These are phyloP conservation scores for Starmerella potacharoeniae DNA, from an alignment of 805 yeast genomes.

Conservation along the genomic window DNA sequence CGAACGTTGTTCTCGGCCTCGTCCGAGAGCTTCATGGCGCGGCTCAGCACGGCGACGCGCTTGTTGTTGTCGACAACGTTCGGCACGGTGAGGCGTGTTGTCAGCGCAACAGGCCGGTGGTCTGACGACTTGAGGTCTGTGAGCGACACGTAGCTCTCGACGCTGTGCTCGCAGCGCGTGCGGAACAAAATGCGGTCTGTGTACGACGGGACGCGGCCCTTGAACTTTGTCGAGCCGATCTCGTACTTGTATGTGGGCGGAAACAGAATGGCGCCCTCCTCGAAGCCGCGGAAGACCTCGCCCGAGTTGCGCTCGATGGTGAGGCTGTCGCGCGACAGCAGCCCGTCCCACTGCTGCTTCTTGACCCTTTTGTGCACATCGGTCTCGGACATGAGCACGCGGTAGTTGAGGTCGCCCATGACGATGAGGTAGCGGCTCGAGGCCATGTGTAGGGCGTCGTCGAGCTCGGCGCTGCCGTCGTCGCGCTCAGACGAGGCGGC, in stretches of 20 bases:
- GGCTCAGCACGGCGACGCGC: conserved; percentile 30
- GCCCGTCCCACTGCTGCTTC: conserved; percentile 26
- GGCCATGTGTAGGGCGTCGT: conserved; percentile 1
- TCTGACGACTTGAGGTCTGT: conserved; percentile 35
- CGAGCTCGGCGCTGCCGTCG: not conserved
- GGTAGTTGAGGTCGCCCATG: conserved; percentile 47
- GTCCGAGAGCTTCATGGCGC: conserved; percentile 35
- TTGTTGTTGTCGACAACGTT: conserved; percentile 32
- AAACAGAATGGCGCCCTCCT: conserved; percentile 39
- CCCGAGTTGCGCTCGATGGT: conserved; percentile 28
- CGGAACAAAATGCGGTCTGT: conserved; percentile 45
- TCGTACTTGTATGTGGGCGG: conserved; percentile 45
- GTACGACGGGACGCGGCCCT: conserved; percentile 42
- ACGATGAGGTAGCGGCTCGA: conserved; percentile 26
- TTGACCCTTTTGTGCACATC: conserved; percentile 27
- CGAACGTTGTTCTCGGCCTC: conserved; percentile 36
- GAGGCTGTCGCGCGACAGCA: conserved; percentile 39
- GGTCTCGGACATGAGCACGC: conserved; percentile 36
- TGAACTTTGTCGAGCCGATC: conserved; percentile 21
- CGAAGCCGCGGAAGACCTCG: conserved; percentile 35
- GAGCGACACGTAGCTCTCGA: conserved; percentile 20
- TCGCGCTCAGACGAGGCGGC: not conserved
- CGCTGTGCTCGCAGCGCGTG: conserved; percentile 18
- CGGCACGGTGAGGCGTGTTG: conserved; percentile 26
- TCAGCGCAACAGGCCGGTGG: conserved; percentile 44